Evolutionary conservation across 2,329 filamentous ascomycete species (phyloP).

Genomic region (Neurospora sp.): DNA sequence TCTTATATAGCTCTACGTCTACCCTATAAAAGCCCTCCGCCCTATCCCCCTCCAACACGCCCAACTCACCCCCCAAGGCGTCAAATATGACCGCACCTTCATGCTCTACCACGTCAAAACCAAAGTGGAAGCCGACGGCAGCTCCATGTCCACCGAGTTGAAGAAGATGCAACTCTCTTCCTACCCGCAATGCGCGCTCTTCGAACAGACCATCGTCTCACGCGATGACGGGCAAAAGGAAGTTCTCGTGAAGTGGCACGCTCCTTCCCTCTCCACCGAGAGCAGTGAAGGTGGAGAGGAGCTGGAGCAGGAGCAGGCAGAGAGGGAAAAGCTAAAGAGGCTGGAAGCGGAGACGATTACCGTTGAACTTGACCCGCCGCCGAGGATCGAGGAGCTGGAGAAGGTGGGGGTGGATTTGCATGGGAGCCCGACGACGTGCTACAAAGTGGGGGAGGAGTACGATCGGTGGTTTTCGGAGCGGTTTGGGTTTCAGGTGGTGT

Average conservation of each 20-base stretch:
- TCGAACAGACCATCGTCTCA: constrained; percentile 44
- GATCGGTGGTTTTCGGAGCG: constrained; percentile 58
- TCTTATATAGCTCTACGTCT: constrained; percentile 49
- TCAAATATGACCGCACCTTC: constrained; percentile 58
- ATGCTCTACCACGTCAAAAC: constrained; percentile 49
- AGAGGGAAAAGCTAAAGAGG: background rate
- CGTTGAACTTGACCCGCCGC: background rate
- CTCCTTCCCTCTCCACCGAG: constrained; percentile 17
- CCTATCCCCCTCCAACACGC: constrained; percentile 44
- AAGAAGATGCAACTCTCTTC: constrained; percentile 50
- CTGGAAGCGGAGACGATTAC: background rate
- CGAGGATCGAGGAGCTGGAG: constrained; percentile 23
- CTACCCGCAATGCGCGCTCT: constrained; percentile 52
- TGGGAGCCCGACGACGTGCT: constrained; percentile 45
- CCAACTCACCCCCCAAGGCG: constrained; percentile 49
- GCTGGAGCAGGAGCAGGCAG: background rate
- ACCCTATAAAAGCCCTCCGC: constrained; percentile 65
- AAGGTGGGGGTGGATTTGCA: constrained; percentile 48
- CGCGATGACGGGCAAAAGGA: constrained; percentile 13
- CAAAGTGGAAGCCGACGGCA: background rate
- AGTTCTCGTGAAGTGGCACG: constrained; percentile 34
- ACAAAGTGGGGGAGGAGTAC: constrained; percentile 50
- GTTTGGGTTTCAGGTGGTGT: constrained; percentile 50
- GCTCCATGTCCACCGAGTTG: constrained; percentile 27
- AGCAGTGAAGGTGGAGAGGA: constrained; percentile 24